Evolutionary conservation across 2,329 filamentous ascomycete species (phyloP).

Genomic region (Beauveria caledonica): DNA sequence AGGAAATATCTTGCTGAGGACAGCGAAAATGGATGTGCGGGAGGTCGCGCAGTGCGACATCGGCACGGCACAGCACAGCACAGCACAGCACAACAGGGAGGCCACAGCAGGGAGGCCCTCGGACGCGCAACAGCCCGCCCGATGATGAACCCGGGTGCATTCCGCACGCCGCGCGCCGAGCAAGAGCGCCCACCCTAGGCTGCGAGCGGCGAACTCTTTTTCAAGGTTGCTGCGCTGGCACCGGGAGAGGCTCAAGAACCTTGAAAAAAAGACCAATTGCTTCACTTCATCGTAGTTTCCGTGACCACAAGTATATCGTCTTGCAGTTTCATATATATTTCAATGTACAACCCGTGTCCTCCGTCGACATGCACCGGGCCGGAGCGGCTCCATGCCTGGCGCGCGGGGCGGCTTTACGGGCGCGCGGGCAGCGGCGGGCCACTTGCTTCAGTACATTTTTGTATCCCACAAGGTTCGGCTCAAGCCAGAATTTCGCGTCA

Average conservation of each 20-base stretch:
- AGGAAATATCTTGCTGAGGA: too few relatives aligned
- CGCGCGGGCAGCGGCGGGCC: conserved; percentile 7
- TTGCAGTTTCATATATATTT: too few relatives aligned
- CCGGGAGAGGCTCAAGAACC: too few relatives aligned
- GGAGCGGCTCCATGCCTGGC: background rate
- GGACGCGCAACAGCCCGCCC: too few relatives aligned
- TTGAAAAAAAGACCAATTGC: too few relatives aligned
- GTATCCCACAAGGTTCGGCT: background rate
- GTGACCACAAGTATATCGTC: too few relatives aligned
- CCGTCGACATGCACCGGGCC: background rate
- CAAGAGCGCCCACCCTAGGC: background rate
- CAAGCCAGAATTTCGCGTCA: background rate
- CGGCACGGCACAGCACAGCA: background rate
- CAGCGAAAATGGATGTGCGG: background rate
- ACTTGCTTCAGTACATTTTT: background rate
- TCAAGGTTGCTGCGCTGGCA: too few relatives aligned
- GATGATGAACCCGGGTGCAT: too few relatives aligned
- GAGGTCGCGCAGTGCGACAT: background rate
- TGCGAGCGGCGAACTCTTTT: background rate
- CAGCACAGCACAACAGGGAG: too few relatives aligned
- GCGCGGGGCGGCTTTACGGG: conserved; percentile 5
- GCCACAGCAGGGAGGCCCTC: too few relatives aligned
- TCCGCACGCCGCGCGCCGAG: background rate
- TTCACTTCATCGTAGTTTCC: too few relatives aligned
- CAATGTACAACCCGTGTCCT: background rate